Evolutionary conservation across 1,284 basidiomycete genomes (phyloP).

Genomic region (Pyrrhoderma lamaoense): DNA sequence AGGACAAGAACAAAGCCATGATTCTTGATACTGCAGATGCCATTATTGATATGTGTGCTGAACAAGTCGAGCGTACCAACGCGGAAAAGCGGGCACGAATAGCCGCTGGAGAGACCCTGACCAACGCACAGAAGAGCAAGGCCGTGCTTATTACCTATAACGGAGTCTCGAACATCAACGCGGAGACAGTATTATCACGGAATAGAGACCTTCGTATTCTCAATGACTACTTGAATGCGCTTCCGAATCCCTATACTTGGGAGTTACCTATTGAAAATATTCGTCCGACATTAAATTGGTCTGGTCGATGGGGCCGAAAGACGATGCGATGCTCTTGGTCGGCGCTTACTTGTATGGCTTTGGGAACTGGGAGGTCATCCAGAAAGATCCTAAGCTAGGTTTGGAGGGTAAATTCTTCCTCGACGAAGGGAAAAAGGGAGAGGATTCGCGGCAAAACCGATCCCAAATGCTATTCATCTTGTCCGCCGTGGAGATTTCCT

Average conservation of each 20-base stretch:
- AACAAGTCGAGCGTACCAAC: conserved; percentile 81
- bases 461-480: conserved; percentile 95
- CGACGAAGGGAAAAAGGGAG: conserved; percentile 90
- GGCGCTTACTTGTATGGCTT: conserved; percentile 94
- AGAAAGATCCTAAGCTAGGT: conserved; percentile 78
- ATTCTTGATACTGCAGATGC: conserved; percentile 90
- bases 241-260: conserved; percentile 74
- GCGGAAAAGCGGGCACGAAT: conserved; percentile 69
- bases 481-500: conserved; percentile 96
- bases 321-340: conserved; percentile 91
- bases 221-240: conserved; percentile 70
- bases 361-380: conserved; percentile 95
- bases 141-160: conserved; percentile 90
- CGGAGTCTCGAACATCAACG: conserved; percentile 91
- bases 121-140: conserved; percentile 87
- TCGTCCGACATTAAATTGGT: conserved; percentile 93
- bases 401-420: conserved; percentile 95
- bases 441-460: conserved; percentile 74
- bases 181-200: conserved; percentile 91
- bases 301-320: conserved; percentile 88
- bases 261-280: conserved; percentile 86
- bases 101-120: conserved; percentile 78
- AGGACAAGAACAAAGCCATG: conserved; percentile 91
- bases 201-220: conserved; percentile 87
- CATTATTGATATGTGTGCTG: conserved; percentile 80